A percentile compares a stretch with the other conserved stretches of the same genome.
phyloP scores from a whole-genome alignment of 163 green algal species.

The Chlorella variabilis region DNA sequence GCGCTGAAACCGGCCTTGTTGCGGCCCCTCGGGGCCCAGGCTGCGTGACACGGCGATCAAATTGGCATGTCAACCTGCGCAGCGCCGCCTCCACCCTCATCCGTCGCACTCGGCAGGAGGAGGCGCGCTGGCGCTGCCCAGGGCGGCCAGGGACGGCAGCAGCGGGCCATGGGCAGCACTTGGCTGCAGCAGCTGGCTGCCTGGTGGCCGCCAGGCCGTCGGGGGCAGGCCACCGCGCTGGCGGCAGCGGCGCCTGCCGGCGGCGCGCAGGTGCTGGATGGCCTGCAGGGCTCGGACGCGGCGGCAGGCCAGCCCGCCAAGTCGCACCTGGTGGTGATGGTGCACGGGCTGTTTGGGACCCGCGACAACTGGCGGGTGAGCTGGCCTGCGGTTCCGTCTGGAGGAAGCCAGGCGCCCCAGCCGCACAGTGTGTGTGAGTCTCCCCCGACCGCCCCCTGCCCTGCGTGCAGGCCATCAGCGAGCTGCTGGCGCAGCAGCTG shows the following conservation, averaged over 20 bases:
- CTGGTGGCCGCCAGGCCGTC: constrained; percentile 40
- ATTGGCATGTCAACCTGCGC: no score
- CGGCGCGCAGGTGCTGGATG: not conserved
- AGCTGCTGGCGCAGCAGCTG: constrained; percentile 55
- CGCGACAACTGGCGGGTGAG: constrained; percentile 80
- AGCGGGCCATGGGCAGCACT: constrained; percentile 4
- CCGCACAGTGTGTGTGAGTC: no score
- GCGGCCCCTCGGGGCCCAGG: no score
- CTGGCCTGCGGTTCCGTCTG: not conserved
- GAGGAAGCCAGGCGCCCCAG: no score
- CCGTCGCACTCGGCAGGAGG: no score
- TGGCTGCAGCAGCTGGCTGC: constrained; percentile 77
- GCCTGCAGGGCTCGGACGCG: not conserved
- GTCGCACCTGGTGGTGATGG: constrained; percentile 74
- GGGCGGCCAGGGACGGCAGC: no score
- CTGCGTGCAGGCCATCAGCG: constrained; percentile 40
- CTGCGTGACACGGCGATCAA: no score
- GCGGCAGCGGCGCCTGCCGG: constrained; percentile 43
- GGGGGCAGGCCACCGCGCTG: not conserved
- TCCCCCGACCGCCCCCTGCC: not conserved
- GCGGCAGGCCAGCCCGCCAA: not conserved
- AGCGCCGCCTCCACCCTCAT: no score
- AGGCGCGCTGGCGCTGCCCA: no score
- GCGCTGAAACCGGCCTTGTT: no score
- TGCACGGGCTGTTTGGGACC: constrained; percentile 83